Conservation (phyloP, 2,329 filamentous ascomycete species). For the Fusarium xyrophilum region DNA sequence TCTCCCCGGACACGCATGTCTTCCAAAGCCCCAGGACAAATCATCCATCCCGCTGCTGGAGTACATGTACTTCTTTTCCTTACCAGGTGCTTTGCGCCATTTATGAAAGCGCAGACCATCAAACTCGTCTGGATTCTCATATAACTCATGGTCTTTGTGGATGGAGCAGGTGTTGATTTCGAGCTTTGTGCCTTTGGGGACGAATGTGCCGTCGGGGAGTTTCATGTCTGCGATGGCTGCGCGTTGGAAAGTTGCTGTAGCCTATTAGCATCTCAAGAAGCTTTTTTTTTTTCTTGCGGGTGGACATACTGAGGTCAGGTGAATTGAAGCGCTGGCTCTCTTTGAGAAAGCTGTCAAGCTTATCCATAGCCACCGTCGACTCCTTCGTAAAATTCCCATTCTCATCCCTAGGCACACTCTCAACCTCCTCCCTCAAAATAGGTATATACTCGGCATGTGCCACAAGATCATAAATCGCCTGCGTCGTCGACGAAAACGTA, state of each 20-base stretch:
- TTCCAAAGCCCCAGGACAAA: slow-evolving; percentile 19
- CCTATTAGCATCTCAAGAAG: too few relatives aligned
- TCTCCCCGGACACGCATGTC: slow-evolving; percentile 29
- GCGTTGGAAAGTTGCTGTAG: neutral
- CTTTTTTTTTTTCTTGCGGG: too few relatives aligned
- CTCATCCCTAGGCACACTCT: neutral
- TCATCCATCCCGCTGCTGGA: slow-evolving; percentile 15
- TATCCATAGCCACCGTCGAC: neutral
- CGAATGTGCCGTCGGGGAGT: slow-evolving; percentile 21
- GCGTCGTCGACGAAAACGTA: slow-evolving; percentile 26
- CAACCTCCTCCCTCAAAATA: slow-evolving; percentile 16
- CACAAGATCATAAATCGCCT: slow-evolving; percentile 34
- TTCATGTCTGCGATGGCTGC: slow-evolving; percentile 9
- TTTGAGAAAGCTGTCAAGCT: slow-evolving; percentile 37
- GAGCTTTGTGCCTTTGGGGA: slow-evolving; percentile 28
- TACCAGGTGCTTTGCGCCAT: neutral
- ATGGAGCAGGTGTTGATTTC: slow-evolving; percentile 32
- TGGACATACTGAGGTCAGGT: slow-evolving; percentile 23
- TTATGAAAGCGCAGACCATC: slow-evolving; percentile 31
- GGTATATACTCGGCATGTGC: slow-evolving; percentile 20
- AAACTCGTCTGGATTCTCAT: slow-evolving; percentile 11
- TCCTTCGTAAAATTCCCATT: neutral
- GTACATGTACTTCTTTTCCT: slow-evolving; percentile 26
- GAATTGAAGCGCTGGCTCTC: slow-evolving; percentile 36
- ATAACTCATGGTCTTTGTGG: slow-evolving; percentile 11